Base-by-base conservation (phyloP, 73 alveolate species). In the Paramecium sexaurelia region DNA sequence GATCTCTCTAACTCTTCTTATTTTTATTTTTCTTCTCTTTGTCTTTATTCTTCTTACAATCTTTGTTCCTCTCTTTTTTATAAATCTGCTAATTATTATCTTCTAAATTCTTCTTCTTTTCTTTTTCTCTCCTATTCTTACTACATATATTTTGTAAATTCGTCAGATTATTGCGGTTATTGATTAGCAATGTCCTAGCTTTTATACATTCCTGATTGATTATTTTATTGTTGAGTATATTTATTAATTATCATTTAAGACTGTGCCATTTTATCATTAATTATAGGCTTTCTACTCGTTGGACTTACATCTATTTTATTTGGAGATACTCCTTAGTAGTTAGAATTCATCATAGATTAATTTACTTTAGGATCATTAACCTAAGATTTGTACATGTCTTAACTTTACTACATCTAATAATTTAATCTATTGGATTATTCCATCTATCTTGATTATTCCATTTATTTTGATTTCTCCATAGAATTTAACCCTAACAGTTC, bases 51-150 rank as follows among this genome's bases (percentile, higher is more conserved):
- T 0, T 78, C 71, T 78, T 8, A 11, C 41, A 19, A 24, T 41
- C 55, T 24, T 78, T 41, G 11, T 40, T 78, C 68, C 6, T 41
- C 68, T 45, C 68, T 17, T 45, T 61, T 78, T 78, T 39, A 29
- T 41, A 29, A 41, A 24, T 78, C 90, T 2, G 29, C 75, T 45
- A 29, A 22, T 43, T 78, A 43, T 78, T 78, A 3, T 78, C 41
- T 78, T 36, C 87, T 73, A 24, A 73, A 73, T 39, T 73, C 87
- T 32, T 73, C 87, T 33, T 78, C 68, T 22, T 78, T 45, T 24
- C 29, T 17, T 78, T 45, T 43, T 39, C 68, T 78, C 41, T 78
- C 73, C 20, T 78, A 39, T 78, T 78, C 75, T 61, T 39, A 24
- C 24, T 78, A 5, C 73, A 37, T 37, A 32, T 78, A 78, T 78